Evolutionary conservation across 2,329 filamentous ascomycete species (phyloP).

Genomic region (Cordyceps pruinosa): DNA sequence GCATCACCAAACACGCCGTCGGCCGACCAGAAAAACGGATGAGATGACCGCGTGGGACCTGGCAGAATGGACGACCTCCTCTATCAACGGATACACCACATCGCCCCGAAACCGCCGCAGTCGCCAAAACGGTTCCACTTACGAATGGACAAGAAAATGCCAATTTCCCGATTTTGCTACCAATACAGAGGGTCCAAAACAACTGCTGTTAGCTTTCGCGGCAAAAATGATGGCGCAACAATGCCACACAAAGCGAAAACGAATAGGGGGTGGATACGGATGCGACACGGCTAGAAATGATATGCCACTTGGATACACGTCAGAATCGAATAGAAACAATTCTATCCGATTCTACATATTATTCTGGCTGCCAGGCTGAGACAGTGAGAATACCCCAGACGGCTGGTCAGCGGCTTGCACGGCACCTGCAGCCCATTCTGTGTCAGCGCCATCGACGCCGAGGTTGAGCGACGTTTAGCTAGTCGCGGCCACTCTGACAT

Average conservation of each 20-base stretch:
- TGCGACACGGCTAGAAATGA: constrained; percentile 2
- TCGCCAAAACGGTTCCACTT: constrained; percentile 1
- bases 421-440: neutral
- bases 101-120: neutral
- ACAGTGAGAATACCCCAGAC: constrained; percentile 1
- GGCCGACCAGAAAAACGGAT: neutral
- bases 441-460: neutral
- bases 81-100: too few relatives aligned
- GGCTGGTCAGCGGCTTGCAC: neutral
- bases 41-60: neutral
- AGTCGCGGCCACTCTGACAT: neutral
- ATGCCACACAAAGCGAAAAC: constrained; percentile 4
- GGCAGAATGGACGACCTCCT: too few relatives aligned
- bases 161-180: constrained; percentile 8
- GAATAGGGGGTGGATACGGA: constrained; percentile 12
- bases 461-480: neutral
- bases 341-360: neutral
- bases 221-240: constrained; percentile 4
- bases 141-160: neutral
- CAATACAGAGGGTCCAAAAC: neutral
- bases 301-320: neutral
- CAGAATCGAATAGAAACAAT: neutral
- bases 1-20: neutral
- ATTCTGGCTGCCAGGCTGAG: neutral
- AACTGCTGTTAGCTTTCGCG: neutral